phyloP scores from a whole-genome alignment of 352 stramenopile species.

The Pythium angustatum region DNA sequence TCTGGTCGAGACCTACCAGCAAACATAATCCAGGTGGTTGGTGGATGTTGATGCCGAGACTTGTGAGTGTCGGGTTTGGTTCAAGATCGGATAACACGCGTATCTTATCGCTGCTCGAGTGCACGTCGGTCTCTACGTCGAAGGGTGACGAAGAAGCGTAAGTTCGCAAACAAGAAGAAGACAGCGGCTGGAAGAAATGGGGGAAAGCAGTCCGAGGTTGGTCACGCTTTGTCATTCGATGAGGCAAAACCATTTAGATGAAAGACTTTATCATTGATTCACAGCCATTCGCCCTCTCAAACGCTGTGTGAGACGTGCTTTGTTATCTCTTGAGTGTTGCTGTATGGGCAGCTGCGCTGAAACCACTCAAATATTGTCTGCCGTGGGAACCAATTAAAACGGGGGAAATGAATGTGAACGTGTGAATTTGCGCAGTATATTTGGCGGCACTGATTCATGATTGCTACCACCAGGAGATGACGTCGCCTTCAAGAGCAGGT shows the following conservation, averaged over 20 bases:
- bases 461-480: too few relatives aligned
- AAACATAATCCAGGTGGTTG: background rate
- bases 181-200: background rate
- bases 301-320: too few relatives aligned
- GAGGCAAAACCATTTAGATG: background rate
- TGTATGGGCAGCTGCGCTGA: too few relatives aligned
- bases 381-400: too few relatives aligned
- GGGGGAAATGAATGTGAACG: too few relatives aligned
- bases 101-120: background rate
- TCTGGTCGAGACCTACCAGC: background rate
- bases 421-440: too few relatives aligned
- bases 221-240: background rate
- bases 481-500: too few relatives aligned
- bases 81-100: background rate
- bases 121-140: background rate
- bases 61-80: background rate
- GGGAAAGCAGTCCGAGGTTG: background rate
- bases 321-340: too few relatives aligned
- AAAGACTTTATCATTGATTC: background rate
- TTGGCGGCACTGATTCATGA: too few relatives aligned
- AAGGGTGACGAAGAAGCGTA: conserved; percentile 2
- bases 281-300: too few relatives aligned
- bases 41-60: background rate
- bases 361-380: too few relatives aligned
- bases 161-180: background rate